A percentile compares a stretch with the other conserved stretches of the same genome.
Conservation (phyloP, 2,329 filamentous ascomycete species). For the Neofusicoccum ribis region DNA sequence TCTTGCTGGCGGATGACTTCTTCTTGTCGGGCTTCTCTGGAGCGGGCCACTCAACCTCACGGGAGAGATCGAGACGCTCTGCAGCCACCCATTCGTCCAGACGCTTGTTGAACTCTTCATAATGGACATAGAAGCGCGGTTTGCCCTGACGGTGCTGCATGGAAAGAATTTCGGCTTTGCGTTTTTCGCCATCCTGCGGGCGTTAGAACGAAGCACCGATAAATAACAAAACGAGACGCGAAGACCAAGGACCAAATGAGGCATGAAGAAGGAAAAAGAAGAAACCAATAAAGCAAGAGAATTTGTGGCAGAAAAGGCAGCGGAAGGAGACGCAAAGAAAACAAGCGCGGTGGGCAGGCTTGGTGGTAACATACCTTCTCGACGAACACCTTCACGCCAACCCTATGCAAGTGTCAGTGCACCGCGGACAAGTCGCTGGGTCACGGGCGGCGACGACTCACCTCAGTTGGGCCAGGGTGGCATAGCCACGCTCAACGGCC, state of each 20-base stretch:
- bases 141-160: constrained; percentile 88
- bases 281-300: not conserved
- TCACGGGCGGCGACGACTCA: constrained; percentile 46
- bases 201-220: constrained; percentile 4
- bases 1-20: constrained; percentile 59
- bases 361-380: constrained; percentile 60
- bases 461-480: constrained; percentile 81
- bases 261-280: not conserved
- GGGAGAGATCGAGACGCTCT: constrained; percentile 77
- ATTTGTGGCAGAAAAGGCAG: not conserved
- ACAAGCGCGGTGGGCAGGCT: constrained; percentile 23
- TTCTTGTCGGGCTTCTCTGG: constrained; percentile 87
- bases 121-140: constrained; percentile 92
- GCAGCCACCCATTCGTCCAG: constrained; percentile 85
- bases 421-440: not conserved
- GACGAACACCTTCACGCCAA: constrained; percentile 67
- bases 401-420: constrained; percentile 45
- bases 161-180: constrained; percentile 94
- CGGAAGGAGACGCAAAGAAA: constrained; percentile 23
- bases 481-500: constrained; percentile 72
- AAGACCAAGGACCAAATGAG: not conserved
- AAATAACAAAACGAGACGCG: not conserved
- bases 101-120: constrained; percentile 96
- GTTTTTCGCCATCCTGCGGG: constrained; percentile 70
- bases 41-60: constrained; percentile 94